Evolutionary conservation across 495 filamentous ascomycete genomes (phyloP), one percentile per base, ranked within the genome.

Genomic region (Patellaria atrata): DNA sequence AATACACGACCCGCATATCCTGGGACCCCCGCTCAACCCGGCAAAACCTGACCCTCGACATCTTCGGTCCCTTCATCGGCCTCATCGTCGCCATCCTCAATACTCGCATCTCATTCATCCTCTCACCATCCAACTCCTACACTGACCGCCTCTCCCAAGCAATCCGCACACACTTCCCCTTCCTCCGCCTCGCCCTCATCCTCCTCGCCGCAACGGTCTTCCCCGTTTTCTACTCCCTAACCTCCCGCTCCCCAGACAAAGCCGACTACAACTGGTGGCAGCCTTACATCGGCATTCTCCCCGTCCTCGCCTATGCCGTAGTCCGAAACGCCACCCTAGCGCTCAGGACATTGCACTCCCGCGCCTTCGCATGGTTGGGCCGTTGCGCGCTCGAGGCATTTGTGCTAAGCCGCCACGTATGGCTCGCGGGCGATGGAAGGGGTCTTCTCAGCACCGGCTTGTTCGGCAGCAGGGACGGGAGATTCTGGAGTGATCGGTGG

Each of bases 341-440:
- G 12, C 37, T 66, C 9, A 53, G 67, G 19, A 60, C 56, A 14
- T 44, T 50, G 27, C 52, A 70, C 40, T 67, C 63, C 4, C 27
- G 27, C 0, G 34, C 55, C 14, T 73, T 72, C 31, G 57, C 67
- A 4, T 70, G 63, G 58, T 44, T 77, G 0, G 74, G 73, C 7
- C 56, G 57, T 5, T 58, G 56, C 23, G 69, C 68, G 4, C 55
- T 76, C 4, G 74, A 75, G 42, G 67, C 66, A 1, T 77, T 71
- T 40, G 58, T 69, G 11, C 45, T 78, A 17, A 70, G 75, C 32
- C 65, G 64, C 47, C 73, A 78, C 43, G 63, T 75, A 37, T 76
- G 70, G 71, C 57, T 76, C 19, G 71, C 69, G 5, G 69, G 62
- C 13, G 67, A 76, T 40, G 63, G 63, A 10, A 64, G 65, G 19